Evolutionary conservation across 1,284 basidiomycete species (phyloP).

Genomic region (Puccinia horiana): DNA sequence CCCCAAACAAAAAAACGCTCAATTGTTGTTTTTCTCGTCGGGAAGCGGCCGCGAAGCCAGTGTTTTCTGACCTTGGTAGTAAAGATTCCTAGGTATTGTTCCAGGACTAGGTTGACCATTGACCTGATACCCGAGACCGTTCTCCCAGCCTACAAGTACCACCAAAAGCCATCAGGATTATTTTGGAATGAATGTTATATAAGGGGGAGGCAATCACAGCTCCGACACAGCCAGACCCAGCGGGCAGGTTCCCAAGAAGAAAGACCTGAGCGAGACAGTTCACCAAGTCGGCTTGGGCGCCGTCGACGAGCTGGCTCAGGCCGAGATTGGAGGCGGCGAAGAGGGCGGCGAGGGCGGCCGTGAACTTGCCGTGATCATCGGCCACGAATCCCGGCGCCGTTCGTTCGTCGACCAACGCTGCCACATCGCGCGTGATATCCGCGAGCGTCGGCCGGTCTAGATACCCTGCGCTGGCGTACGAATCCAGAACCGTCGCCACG

Average conservation of each 20-base stretch:
- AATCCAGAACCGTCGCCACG: too few relatives aligned
- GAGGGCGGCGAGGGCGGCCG: too few relatives aligned
- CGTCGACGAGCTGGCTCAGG: not conserved
- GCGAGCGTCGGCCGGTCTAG: too few relatives aligned
- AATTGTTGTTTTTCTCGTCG: too few relatives aligned
- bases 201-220: not conserved
- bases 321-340: not conserved
- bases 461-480: too few relatives aligned
- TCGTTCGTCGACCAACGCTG: too few relatives aligned
- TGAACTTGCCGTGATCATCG: too few relatives aligned
- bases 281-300: not conserved
- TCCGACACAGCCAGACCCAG: not conserved
- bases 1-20: not conserved
- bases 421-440: too few relatives aligned
- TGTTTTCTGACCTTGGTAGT: not conserved
- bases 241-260: not conserved
- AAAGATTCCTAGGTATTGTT: constrained; percentile 13
- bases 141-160: not conserved
- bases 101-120: not conserved
- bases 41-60: not conserved
- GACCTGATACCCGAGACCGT: not conserved
- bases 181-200: not conserved
- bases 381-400: too few relatives aligned
- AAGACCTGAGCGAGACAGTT: not conserved
- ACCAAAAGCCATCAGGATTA: not conserved